Evolutionary conservation across 2,329 filamentous ascomycete genomes (phyloP).

Genomic region (Bipolaris cookei): DNA sequence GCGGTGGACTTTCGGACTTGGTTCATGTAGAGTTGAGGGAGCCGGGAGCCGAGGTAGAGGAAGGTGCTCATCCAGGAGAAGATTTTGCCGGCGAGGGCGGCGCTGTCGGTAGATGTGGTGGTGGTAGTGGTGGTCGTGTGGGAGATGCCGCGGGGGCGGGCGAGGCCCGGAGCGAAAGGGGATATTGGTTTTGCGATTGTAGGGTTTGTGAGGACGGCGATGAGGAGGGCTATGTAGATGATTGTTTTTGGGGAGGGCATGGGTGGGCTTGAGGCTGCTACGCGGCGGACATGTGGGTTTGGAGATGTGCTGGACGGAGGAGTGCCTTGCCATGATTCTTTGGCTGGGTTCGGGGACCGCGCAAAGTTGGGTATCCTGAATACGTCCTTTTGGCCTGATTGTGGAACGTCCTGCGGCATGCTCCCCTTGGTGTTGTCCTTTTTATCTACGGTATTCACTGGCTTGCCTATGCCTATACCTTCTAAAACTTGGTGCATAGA

Average conservation of each 20-base stretch:
- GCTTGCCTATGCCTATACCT: constrained; percentile 25
- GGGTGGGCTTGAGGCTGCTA: constrained; percentile 50
- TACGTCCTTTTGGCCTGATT: constrained; percentile 41
- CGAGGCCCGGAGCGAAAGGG: constrained; percentile 32
- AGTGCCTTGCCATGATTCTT: constrained; percentile 36
- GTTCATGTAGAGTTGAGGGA: constrained; percentile 71
- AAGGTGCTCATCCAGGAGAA: constrained; percentile 54
- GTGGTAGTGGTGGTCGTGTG: background rate
- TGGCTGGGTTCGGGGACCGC: constrained; percentile 36
- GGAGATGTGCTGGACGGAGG: constrained; percentile 28
- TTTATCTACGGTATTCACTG: constrained; percentile 15
- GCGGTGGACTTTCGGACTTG: constrained; percentile 67
- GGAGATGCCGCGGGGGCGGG: constrained; percentile 21
- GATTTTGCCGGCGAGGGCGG: constrained; percentile 49
- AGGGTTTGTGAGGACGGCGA: constrained; percentile 52
- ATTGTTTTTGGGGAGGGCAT: constrained; percentile 55
- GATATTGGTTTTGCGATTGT: constrained; percentile 39
- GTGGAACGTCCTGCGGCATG: constrained; percentile 31
- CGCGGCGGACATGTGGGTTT: constrained; percentile 41
- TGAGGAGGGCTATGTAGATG: constrained; percentile 54
- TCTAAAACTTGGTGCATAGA: constrained; percentile 42
- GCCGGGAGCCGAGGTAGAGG: constrained; percentile 48
- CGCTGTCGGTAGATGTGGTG: constrained; percentile 16
- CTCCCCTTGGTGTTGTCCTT: constrained; percentile 19
- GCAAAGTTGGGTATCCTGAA: constrained; percentile 50